A percentile compares a stretch with the other conserved stretches of the same genome.
phyloP scores from a whole-genome alignment of 345 rosid genomes.

The Citrus hindsii region DNA sequence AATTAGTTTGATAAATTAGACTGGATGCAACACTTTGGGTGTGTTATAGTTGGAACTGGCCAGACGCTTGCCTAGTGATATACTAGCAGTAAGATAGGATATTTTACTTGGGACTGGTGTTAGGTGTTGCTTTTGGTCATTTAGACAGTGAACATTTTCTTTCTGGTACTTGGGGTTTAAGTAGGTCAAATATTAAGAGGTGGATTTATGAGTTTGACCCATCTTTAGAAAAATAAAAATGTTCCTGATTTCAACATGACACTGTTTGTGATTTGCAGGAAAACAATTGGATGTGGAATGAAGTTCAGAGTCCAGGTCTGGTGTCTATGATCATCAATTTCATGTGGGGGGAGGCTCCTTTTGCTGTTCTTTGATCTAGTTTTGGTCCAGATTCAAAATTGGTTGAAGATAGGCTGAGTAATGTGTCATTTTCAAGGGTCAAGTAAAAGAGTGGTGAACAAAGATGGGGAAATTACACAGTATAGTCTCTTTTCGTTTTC shows the following conservation, averaged over 20 bases:
- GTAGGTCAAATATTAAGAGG: neutral
- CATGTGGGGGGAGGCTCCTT: neutral
- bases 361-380: conserved; percentile 1
- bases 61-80: neutral
- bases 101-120: neutral
- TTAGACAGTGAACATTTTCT: neutral
- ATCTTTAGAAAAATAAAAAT: neutral
- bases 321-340: neutral
- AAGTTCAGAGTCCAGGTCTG: conserved; percentile 10
- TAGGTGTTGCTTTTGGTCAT: neutral
- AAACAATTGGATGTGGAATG: conserved; percentile 10
- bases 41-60: neutral
- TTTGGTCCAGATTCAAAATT: conserved; percentile 5
- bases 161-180: neutral
- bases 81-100: neutral
- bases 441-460: conserved; percentile 23
- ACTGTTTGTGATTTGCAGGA: conserved; percentile 18
- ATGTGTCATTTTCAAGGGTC: neutral
- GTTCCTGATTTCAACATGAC: neutral
- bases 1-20: neutral
- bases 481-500: neutral
- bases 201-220: neutral
- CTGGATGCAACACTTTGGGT: neutral
- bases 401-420: conserved; percentile 11
- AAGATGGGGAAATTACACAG: conserved; percentile 15